These are phyloP conservation scores for Clathrus columnatus DNA, from an alignment of 768 basidiomycete genomes.

Conservation along the genomic window DNA sequence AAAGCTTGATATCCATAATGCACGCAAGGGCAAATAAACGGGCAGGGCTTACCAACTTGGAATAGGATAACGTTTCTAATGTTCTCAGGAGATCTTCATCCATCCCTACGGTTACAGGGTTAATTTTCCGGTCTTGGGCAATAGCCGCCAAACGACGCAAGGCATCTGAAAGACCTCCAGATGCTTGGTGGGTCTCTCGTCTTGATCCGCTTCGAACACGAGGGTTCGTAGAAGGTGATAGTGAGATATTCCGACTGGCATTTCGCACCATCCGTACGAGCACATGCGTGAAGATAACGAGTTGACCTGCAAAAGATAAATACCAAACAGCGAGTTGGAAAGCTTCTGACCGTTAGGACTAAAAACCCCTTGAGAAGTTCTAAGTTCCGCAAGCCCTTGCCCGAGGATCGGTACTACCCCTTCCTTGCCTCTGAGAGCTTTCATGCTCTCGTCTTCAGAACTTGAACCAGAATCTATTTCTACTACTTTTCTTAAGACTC, in stretches of 20 bases:
- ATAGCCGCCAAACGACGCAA: slow-evolving; percentile 55
- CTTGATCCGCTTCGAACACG: slow-evolving; percentile 20
- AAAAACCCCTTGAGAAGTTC: slow-evolving; percentile 83
- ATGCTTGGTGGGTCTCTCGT: slow-evolving; percentile 40
- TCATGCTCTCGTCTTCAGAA: slow-evolving; percentile 50
- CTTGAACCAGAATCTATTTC: slow-evolving; percentile 53
- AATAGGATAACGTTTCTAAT: slow-evolving; percentile 4
- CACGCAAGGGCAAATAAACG: not conserved
- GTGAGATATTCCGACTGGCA: slow-evolving; percentile 38
- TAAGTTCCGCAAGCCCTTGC: slow-evolving; percentile 71
- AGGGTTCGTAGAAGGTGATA: slow-evolving; percentile 29
- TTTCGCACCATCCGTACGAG: slow-evolving; percentile 66
- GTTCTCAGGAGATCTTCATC: slow-evolving; percentile 32
- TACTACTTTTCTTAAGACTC: slow-evolving; percentile 25
- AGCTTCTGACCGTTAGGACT: slow-evolving; percentile 67
- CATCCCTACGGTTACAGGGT: slow-evolving; percentile 32
- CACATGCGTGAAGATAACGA: slow-evolving; percentile 79
- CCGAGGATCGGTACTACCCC: slow-evolving; percentile 48
- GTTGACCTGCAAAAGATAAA: slow-evolving; percentile 50
- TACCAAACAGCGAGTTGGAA: not conserved
- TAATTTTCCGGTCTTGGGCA: slow-evolving; percentile 43
- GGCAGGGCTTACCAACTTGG: not conserved
- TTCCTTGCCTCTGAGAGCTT: slow-evolving; percentile 26
- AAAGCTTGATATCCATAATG: not conserved
- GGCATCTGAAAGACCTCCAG: slow-evolving; percentile 65